Conservation (phyloP, 2,329 filamentous ascomycete species). For the Colletotrichum lindemuthianum region DNA sequence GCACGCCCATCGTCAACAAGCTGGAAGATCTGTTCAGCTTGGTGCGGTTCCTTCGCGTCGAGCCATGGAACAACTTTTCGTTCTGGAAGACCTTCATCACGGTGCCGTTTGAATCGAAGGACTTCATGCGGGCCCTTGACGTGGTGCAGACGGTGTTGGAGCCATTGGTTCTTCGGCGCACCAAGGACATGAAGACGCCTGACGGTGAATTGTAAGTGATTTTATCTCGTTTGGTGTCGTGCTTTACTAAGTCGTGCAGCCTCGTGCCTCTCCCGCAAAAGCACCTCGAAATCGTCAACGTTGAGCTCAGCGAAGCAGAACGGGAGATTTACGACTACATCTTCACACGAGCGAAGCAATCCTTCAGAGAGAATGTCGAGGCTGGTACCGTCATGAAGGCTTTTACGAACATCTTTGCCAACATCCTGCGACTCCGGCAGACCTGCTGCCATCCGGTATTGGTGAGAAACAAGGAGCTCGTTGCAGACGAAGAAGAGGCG, state of each 20-base stretch:
- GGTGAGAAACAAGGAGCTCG: constrained; percentile 84
- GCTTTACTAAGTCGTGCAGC: constrained; percentile 35
- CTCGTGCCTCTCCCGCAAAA: constrained; percentile 86
- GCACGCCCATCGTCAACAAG: constrained; percentile 96
- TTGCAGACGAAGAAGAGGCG: constrained; percentile 89
- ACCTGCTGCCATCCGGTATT: constrained; percentile 93
- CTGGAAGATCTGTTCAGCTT: constrained; percentile 95
- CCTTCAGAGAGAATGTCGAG: constrained; percentile 87
- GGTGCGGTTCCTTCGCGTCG: constrained; percentile 90
- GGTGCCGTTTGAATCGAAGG: constrained; percentile 93
- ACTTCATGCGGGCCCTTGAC: constrained; percentile 92
- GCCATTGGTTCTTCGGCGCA: constrained; percentile 91
- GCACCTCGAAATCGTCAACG: constrained; percentile 83
- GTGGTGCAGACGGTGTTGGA: constrained; percentile 98
- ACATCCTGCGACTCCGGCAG: constrained; percentile 91
- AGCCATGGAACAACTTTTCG: constrained; percentile 98
- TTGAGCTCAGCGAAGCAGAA: constrained; percentile 87
- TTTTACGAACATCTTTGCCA: constrained; percentile 96
- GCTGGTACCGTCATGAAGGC: constrained; percentile 94
- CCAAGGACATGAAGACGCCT: constrained; percentile 98
- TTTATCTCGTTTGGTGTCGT: too few relatives aligned
- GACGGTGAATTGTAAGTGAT: constrained; percentile 66
- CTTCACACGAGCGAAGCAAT: constrained; percentile 81
- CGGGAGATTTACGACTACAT: constrained; percentile 94
- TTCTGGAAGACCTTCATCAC: constrained; percentile 99